A percentile compares a stretch with the other conserved stretches of the same genome.
Evolutionary conservation across 345 rosid genomes (phyloP).

Genomic region (Corchorus olitorius): DNA sequence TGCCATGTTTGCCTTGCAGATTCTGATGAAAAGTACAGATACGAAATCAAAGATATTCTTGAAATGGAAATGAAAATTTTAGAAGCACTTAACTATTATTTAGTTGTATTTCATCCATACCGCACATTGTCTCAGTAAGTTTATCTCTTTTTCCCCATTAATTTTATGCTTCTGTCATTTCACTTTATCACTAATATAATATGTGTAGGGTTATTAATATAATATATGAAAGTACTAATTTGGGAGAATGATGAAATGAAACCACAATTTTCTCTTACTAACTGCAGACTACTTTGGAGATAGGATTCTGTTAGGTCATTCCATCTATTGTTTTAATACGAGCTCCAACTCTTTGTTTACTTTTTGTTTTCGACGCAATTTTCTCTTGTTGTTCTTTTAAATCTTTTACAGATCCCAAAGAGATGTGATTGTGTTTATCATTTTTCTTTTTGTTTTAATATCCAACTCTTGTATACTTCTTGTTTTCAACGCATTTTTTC

Average conservation of each 20-base stretch:
- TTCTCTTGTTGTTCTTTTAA: not conserved
- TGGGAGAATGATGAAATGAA: not conserved
- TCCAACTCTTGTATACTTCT: not conserved
- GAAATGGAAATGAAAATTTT: slow-evolving; percentile 99
- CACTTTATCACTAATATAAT: too few relatives aligned
- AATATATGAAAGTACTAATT: not conserved
- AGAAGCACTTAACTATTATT: slow-evolving; percentile 90
- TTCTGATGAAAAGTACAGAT: slow-evolving; percentile 77
- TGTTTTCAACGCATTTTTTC: not conserved
- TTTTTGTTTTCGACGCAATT: not conserved
- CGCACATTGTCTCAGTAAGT: slow-evolving; percentile 81
- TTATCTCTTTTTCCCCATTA: slow-evolving; percentile 4
- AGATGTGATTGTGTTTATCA: not conserved
- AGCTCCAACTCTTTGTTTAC: not conserved
- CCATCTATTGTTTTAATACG: not conserved
- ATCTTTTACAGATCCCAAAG: not conserved
- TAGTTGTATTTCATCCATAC: slow-evolving; percentile 95
- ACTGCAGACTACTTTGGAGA: not conserved
- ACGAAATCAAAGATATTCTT: slow-evolving; percentile 85
- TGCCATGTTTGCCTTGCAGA: slow-evolving; percentile 45
- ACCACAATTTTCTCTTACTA: not conserved
- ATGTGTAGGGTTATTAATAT: not conserved
- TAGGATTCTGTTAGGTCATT: not conserved
- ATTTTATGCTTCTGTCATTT: not conserved
- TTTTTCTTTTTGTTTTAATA: not conserved